Evolutionary conservation across 805 yeast species (phyloP), one percentile per base, ranked within the genome.

Genomic region (Myxozyma sirexii): DNA sequence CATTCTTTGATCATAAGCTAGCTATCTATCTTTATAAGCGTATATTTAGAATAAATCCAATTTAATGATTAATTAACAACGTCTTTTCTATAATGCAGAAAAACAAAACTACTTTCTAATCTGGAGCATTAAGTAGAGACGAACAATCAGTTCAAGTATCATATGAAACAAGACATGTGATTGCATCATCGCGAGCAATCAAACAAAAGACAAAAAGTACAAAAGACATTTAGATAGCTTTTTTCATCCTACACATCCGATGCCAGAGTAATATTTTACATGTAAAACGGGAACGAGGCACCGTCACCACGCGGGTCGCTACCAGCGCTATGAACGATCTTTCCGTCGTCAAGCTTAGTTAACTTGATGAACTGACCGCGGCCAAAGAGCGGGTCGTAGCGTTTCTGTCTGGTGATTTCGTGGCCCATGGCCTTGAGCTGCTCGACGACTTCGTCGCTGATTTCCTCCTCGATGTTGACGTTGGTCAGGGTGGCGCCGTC

Each of bases 301-400:
- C 96, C 96, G 71, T 88, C 96, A n/a, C 92, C 96, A 54, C 96
- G 78, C n/a, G 78, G 80, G 66, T 88, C 96, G 56, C 88, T 82
- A 1, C 96, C 96, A 10, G 83, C 96, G 41, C 85, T 76, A 70
- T 82, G 85, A 1, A 84, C 78, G 39, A 80, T 71, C 13, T 69
- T 66, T 1, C 80, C 82, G 26, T 73, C 67, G n/a, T 72, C 70
- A 15, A 49, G 51, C 41, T 62, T 64, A 37, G 67, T 69, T 23
- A 76, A 70, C 68, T 78, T 79, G 59, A 88, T 87, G 50, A 89
- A 81, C 71, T 89, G 96, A 3, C 92, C 93, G 59, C 92, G 65
- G 5, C 74, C 72, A 57, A 72, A 72, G 31, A 64, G 42, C 31
- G 65, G 55, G 33, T 64, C 65, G 50, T 56, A 63, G 33, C 61